Conservation (phyloP, 208 protist species). For the Leishmania major region DNA sequence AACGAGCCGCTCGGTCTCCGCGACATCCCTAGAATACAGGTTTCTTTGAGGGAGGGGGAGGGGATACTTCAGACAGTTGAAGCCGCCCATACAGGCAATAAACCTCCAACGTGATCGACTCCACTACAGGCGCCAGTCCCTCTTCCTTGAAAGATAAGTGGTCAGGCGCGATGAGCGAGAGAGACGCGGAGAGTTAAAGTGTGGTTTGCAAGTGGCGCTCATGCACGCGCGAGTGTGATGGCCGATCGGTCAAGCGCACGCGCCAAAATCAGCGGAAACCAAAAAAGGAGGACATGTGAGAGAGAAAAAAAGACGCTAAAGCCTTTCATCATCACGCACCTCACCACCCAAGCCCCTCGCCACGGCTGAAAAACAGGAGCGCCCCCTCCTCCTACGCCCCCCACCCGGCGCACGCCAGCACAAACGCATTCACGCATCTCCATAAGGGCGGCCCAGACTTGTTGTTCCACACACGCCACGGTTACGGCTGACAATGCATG, state of each 20-base stretch:
- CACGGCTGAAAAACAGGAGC: neutral
- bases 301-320: neutral
- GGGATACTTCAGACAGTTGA: neutral
- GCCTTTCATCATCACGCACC: neutral
- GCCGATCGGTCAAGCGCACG: neutral
- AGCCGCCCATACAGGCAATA: neutral
- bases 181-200: neutral
- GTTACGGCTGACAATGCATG: neutral
- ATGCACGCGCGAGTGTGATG: neutral
- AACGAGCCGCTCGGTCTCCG: slow-evolving; percentile 32
- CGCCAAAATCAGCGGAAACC: neutral
- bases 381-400: neutral
- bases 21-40: slow-evolving; percentile 8
- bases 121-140: neutral
- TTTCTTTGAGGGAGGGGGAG: neutral
- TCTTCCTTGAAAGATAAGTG: neutral
- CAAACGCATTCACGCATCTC: neutral
- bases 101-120: neutral
- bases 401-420: neutral
- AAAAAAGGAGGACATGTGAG: neutral
- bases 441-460: neutral
- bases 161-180: neutral
- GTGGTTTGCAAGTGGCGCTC: neutral
- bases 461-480: neutral
- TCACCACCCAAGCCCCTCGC: neutral